phyloP scores from a whole-genome alignment of 2,329 filamentous ascomycete genomes.

The Ceratocystis cacaofunesta region DNA sequence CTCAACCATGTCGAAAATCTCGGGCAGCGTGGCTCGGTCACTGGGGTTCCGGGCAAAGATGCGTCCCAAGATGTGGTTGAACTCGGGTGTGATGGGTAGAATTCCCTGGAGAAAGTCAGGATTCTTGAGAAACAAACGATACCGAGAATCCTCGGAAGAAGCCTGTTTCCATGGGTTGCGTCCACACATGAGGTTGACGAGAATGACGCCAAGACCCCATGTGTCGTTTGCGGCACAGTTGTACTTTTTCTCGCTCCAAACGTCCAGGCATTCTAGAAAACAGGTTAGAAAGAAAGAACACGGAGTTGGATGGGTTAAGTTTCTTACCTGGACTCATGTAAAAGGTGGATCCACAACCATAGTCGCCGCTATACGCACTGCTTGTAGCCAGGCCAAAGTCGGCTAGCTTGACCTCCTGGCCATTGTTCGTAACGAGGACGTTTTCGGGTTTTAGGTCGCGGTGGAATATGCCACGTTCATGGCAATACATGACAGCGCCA shows the following conservation, averaged over 20 bases:
- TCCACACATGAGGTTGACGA: slow-evolving; percentile 94
- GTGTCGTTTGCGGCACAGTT: slow-evolving; percentile 89
- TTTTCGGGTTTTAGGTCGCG: slow-evolving; percentile 97
- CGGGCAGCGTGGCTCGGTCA: slow-evolving; percentile 64
- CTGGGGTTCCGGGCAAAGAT: slow-evolving; percentile 80
- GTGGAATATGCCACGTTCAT: slow-evolving; percentile 87
- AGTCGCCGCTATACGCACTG: slow-evolving; percentile 74
- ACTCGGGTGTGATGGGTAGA: slow-evolving; percentile 73
- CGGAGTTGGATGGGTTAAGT: slow-evolving; percentile 18
- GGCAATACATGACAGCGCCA: slow-evolving; percentile 92
- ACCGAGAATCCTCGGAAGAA: slow-evolving; percentile 83
- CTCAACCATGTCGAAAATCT: slow-evolving; percentile 63
- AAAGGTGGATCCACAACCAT: slow-evolving; percentile 94
- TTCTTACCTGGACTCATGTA: slow-evolving; percentile 96
- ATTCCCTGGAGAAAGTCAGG: slow-evolving; percentile 83
- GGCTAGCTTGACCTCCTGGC: slow-evolving; percentile 83
- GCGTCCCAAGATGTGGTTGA: slow-evolving; percentile 72
- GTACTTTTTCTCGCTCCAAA: slow-evolving; percentile 62
- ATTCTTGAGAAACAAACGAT: slow-evolving; percentile 76
- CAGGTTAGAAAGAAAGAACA: slow-evolving; percentile 21
- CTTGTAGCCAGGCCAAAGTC: slow-evolving; percentile 93
- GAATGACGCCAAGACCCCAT: slow-evolving; percentile 94
- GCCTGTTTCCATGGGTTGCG: slow-evolving; percentile 98
- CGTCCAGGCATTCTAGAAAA: slow-evolving; percentile 69
- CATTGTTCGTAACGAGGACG: slow-evolving; percentile 77